Evolutionary conservation across 768 basidiomycete genomes (phyloP), one percentile per base, ranked within the genome.

Genomic region (Boletus huronensis): DNA sequence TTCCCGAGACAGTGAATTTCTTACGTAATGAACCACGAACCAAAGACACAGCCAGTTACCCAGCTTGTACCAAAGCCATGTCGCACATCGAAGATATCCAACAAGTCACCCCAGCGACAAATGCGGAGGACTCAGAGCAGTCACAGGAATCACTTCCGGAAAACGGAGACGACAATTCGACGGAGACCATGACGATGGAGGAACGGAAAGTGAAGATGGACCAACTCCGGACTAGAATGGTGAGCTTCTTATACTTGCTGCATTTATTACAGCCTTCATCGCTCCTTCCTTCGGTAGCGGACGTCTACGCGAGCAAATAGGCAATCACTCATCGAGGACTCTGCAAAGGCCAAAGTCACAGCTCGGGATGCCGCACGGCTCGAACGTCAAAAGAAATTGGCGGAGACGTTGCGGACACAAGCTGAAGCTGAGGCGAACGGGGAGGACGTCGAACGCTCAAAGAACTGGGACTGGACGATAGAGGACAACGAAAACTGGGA

Each of bases 381-480:
- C 28, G 96, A 98, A 59, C 84, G 87, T 64, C 92, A 97, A 67
- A 85, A 90, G 52, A 93, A 90, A 71, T 79, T 97, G 19, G 94
- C 93, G 1, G 96, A 98, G 73, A 83, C 77, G 17, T 72, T 98
- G 61, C 82, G 93, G 19, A 72, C 82, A 54, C 93, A 94, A 72
- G 85, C 88, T 3, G 90, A 95, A 58, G 93, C 93, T 2, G 89
- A 91, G 70, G 94, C 93, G 49, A 77, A 82, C 0, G 96, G 94
- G n/a, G 92, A 93, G 69, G 95, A 98, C 67, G 76, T 92, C 94
- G 90, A 77, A 90, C 90, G 26, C 84, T 97, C 53, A 93, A 98
- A 98, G 57, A 79, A 84, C 53, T 99, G 97, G 97, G 94, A 97
- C n/a, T 65, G 64, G 64, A 65, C 64, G 14, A 65, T 66, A 50